Base-by-base conservation (phyloP, 2,329 filamentous ascomycete species). In the Piedraia hortae region DNA sequence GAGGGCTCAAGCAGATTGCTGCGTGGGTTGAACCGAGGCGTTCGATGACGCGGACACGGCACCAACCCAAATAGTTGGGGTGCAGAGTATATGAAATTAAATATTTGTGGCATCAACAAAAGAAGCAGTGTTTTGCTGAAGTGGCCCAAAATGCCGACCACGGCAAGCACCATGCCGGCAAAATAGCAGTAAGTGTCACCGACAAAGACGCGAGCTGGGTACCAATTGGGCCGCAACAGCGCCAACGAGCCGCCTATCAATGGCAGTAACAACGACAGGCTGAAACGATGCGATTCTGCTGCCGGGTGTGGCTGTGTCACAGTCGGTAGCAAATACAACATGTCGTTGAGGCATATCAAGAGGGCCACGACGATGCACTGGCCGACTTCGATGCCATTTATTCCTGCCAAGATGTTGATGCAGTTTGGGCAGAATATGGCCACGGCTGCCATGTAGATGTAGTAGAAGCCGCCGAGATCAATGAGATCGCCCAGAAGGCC, bases 161-260 rank as follows among this genome's bases (percentile, higher is more conserved):
- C 80, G 24, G 82, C 85, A 43, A 97, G 97, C 17, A 93, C 74
- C 78, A 97, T 97, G 33, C 85, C 85, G 1, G 85, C 85, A 46
- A 97, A 91, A 51, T 97, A 97, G 58, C 85, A 97, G 57, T 93
- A 97, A 3, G 85, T 97, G 47, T 97, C 85, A 25, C 85, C 85
- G 6, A 93, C 82, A 39, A 97, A 97, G 6, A 93, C 85, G 36
- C 66, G 68, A 12, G 82, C 77, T 0, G 85, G 85, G 42, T 78
- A 97, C 74, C 78, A 88, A 47, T 97, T 97, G 53, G 97, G 80
- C 42, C 51, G 63, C 39, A 85, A 61, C 9, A 97, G 58, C 5
- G 85, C 85, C 22, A 72, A 47, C 5, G 78, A 91, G 24, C 91
- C 85, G 21, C 78, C 85, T 28, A 93, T 60, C 53, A 93, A 93